phyloP scores from a whole-genome alignment of 2,329 filamentous ascomycete species.

The Grosmannia serpens region DNA sequence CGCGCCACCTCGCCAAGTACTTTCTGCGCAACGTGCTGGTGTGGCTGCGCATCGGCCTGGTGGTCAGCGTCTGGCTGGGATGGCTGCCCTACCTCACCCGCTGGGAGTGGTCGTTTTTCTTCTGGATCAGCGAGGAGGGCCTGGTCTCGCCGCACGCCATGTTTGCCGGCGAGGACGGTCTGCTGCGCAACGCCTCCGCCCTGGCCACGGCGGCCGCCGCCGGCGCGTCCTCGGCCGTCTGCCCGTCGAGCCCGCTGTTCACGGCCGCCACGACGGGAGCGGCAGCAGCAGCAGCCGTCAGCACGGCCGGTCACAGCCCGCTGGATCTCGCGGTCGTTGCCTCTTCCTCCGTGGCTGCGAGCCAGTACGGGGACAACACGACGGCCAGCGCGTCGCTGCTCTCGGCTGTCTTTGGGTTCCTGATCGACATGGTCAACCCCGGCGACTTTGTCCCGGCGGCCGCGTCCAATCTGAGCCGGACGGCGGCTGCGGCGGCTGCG shows the following conservation, averaged over 20 bases:
- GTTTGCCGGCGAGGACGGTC: background rate
- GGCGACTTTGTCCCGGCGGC: conserved; percentile 11
- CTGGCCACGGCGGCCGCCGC: background rate
- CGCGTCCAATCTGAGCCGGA: conserved; percentile 12
- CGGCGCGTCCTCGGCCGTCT: conserved; percentile 14
- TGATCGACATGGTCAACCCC: conserved; percentile 16
- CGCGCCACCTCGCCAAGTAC: conserved; percentile 67
- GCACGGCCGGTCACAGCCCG: background rate
- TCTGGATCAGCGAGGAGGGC: conserved; percentile 84
- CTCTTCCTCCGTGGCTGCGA: no score
- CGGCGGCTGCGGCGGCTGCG: conserved; percentile 4
- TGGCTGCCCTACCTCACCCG: conserved; percentile 86
- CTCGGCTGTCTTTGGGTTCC: conserved; percentile 19
- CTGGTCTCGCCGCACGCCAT: conserved; percentile 17
- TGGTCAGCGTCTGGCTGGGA: conserved; percentile 77
- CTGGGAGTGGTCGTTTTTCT: conserved; percentile 82
- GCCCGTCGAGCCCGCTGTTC: conserved; percentile 28
- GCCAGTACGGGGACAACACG: conserved; percentile 16
- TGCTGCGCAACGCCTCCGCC: background rate
- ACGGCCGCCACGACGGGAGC: conserved; percentile 22
- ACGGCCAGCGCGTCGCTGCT: conserved; percentile 22
- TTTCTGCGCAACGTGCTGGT: conserved; percentile 58
- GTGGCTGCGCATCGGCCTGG: conserved; percentile 68
- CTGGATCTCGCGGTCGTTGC: no score
- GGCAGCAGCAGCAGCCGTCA: conserved; percentile 13